phyloP scores from a whole-genome alignment of 2,329 filamentous ascomycete genomes.

The Arthroderma uncinatum region DNA sequence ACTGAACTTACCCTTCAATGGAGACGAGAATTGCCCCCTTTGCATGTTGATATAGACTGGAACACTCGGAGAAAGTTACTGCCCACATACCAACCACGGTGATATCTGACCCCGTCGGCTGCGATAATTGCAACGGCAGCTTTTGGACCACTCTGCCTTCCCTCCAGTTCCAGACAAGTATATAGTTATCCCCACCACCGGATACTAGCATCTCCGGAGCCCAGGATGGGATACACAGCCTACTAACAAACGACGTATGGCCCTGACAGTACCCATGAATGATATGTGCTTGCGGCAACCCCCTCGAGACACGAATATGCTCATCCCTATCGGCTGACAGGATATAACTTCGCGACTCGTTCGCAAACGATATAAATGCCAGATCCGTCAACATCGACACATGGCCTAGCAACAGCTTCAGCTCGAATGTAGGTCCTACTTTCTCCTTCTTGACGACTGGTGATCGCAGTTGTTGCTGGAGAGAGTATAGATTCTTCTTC shows the following conservation, averaged over 20 bases:
- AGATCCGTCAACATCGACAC: constrained; percentile 88
- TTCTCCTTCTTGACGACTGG: constrained; percentile 34
- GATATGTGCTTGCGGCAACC: constrained; percentile 69
- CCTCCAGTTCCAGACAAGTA: constrained; percentile 77
- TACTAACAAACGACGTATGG: constrained; percentile 73
- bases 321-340: constrained; percentile 60
- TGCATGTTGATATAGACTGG: constrained; percentile 9
- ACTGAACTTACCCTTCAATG: constrained; percentile 46
- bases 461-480: constrained; percentile 46
- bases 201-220: constrained; percentile 60
- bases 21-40: constrained; percentile 38
- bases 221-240: constrained; percentile 53
- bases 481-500: constrained; percentile 46
- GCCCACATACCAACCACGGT: constrained; percentile 45
- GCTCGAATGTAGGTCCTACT: constrained; percentile 52
- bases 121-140: constrained; percentile 17
- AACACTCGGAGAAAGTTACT: constrained; percentile 19
- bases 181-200: constrained; percentile 69
- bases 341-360: constrained; percentile 45
- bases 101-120: constrained; percentile 19
- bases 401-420: constrained; percentile 74
- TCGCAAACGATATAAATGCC: constrained; percentile 41
- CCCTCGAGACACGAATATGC: constrained; percentile 81
- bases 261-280: constrained; percentile 86
- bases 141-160: constrained; percentile 26